Evolutionary conservation across 164 flowering plant genomes (phyloP), one percentile per base, ranked within the genome.

Genomic region (Santalum album): DNA sequence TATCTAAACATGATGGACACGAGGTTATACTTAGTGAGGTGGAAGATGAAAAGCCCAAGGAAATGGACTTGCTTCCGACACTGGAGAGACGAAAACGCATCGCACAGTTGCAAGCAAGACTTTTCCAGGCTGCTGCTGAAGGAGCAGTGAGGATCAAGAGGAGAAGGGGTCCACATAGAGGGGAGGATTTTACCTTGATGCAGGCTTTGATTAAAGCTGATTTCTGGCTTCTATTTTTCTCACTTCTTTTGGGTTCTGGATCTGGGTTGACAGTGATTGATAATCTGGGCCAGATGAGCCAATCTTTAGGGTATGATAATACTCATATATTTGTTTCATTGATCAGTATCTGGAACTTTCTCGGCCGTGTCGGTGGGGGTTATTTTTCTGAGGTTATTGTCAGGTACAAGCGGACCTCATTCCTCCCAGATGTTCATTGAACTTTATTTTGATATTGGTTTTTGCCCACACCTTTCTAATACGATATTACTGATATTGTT

Each of bases 201-300:
- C 90, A 94, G 67, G 97, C 99, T 49, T 66, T 94, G 62, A 81
- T 83, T 29, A 94, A 94, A 73, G 97, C 99, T 0, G 99, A 94
- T 64, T 82, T 94, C 55, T 94, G 99, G 99, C 95, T 94, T 15
- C 72, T 90, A 5, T 94, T 85, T 58, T 59, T 75, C 70, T 84
- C 97, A 0, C 86, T 90, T 57, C 57, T 90, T 1, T 51, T 94
- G 51, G 99, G 90, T 35, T 83, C 99, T 6, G 99, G 99, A 14
- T 87, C 99, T 44, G 99, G 99, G n/a, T 65, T 94, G 80, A 85
- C 97, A n/a, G 96, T 94, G 60, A 94, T 94, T 27, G 99, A 94
- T 67, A 94, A 94, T 65, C 69, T 94, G 56, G 99, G 99, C 23
- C 99, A 94, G 74, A 87, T 94, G 84, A 85, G 97, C 67, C 74